Base-by-base conservation (phyloP, 768 basidiomycete genomes). In the Trichaptum fuscoviolaceum region DNA sequence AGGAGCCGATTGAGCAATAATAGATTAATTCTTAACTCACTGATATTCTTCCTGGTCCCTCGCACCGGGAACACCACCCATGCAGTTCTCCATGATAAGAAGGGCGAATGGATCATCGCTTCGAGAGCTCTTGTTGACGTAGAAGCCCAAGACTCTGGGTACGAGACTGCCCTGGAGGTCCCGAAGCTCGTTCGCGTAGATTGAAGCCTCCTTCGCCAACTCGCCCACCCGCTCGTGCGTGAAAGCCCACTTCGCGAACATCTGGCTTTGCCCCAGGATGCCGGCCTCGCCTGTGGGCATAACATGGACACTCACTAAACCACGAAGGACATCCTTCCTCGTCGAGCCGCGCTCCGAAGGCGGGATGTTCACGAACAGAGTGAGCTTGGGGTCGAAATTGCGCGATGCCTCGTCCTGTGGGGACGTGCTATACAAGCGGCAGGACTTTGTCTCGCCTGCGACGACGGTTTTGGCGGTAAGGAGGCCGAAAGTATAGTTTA, bases 61-160 rank as follows among this genome's bases (percentile, higher is more conserved):
- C 42, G 66, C 20, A 64, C 63, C 36, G 69, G 64, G 17, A 52
- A 65, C 64, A 8, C 70, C 73, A 25, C 68, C 60, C 42, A 5
- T 20, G 66, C 79, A 80, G 70, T 79, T 77, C 67, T 82, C 81
- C 57, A 83, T 68, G 25, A 83, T 64, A 66, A 81, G 69, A 67
- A 76, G 79, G 3, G 67, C 77, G 9, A 76, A 52, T 2, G 42
- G 42, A 52, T 52, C 25, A 8, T 77, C 70, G 8, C 66, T 68
- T 7, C 74, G 75, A 12, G 73, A 35, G 0, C 73, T 66, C n/a
- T 70, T 73, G 18, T 76, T 75, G 26, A 70, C 69, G 67, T 70
- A 83, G 27, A 77, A 73, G 1, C 81, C 80, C 65, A 77, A 77
- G 67, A 73, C 78, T n/a, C 63, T 70, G 10, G 81, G 82, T 0